Conservation (phyloP, 2,329 filamentous ascomycete genomes). For the Thelonectria olida region DNA sequence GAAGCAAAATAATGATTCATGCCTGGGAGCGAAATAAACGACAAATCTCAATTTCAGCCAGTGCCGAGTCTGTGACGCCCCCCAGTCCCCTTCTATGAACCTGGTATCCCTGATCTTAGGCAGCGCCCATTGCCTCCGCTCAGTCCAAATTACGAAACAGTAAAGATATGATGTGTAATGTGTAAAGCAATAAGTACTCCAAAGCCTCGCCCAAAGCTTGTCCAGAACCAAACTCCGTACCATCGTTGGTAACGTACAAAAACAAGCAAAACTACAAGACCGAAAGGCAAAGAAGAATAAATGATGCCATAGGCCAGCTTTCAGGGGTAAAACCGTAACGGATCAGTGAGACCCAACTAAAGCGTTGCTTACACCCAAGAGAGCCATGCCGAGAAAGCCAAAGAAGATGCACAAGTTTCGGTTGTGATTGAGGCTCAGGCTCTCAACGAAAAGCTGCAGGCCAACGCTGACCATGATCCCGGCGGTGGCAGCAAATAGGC, state of each 20-base stretch:
- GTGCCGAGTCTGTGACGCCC: background rate
- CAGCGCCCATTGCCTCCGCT: background rate
- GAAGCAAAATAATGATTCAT: background rate
- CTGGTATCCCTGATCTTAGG: constrained; percentile 17
- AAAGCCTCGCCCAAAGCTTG: background rate
- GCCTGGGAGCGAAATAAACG: background rate
- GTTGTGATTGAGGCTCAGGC: constrained; percentile 82
- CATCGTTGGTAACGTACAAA: background rate
- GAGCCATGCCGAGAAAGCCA: constrained; percentile 85
- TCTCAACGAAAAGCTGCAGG: constrained; percentile 88
- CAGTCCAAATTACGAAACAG: constrained; percentile 3
- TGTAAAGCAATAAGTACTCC: background rate
- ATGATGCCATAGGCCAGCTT: background rate
- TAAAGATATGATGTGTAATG: background rate
- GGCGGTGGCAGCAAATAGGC: constrained; percentile 87
- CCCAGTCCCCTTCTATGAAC: constrained; percentile 30
- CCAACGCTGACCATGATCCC: constrained; percentile 97
- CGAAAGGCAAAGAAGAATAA: background rate
- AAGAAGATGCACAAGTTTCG: constrained; percentile 80
- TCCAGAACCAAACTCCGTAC: constrained; percentile 14
- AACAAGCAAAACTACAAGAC: background rate
- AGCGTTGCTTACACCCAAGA: constrained; percentile 86
- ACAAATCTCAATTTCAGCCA: constrained; percentile 5
- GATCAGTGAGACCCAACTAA: constrained; percentile 70
- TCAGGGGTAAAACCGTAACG: background rate